Base-by-base conservation (phyloP, 1,284 basidiomycete species). In the Boletus smithii region DNA sequence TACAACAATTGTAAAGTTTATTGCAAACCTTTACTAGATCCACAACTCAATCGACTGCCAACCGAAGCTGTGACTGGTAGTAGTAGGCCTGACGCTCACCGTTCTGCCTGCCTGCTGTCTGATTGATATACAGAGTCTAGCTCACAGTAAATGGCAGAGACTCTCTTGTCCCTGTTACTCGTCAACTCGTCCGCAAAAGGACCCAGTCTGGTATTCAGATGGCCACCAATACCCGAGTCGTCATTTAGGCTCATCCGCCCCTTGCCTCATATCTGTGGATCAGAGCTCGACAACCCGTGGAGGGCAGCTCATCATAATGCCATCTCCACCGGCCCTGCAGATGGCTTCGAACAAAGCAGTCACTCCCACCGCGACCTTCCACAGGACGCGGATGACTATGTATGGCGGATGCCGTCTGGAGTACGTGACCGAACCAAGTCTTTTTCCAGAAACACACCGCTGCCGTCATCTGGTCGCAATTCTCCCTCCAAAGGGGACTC, bases 161-260 rank as follows among this genome's bases (percentile, higher is more conserved):
- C 83, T 3, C 70, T 90, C n/a, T 66, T 88, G 27, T 80, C 83
- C 7, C 74, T 91, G 51, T 67, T 89, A 2, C 76, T 91, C 17
- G 84, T 87, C 22, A 86, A 85, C 5, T 81, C 81, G 7, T 89
- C 88, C 7, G 82, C 85, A 4, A 85, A 82, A 59, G 87, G 83
- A 14, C 80, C 82, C 8, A 84, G 73, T 55, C 69, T 90, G 1
- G 81, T 86, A 33, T 89, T 80, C 59, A 74, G 81, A 56, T 91
- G 86, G 86, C 88, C 88, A 2, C 81, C 84, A 14, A 70, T 67
- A 7, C 85, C 86, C 14, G 59, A 69, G 11, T 66, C 75, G 9
- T 73, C 76, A 10, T 74, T 79, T 3, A 74, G 88, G 49, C 74
- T 89, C 29, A 76, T 77, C 48, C 79, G 86, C 37, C 76, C 85